These are phyloP conservation scores for Yamadazyma philogaea DNA, from an alignment of 805 yeast genomes.

Conservation along the genomic window DNA sequence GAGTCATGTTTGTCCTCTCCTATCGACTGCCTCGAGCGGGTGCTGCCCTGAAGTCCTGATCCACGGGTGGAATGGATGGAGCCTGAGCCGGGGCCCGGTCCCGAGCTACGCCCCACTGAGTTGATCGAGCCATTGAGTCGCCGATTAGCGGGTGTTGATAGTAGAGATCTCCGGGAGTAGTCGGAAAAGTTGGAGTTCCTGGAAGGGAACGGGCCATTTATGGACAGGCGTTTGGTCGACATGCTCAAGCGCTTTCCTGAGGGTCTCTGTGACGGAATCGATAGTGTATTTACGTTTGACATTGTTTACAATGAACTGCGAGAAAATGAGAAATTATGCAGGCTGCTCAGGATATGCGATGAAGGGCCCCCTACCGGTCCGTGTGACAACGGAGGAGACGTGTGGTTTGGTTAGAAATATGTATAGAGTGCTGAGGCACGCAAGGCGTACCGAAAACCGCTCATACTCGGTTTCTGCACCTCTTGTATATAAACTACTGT, in stretches of 20 bases:
- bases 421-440: too few species aligned
- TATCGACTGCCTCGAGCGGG: background rate
- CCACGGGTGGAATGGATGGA: background rate
- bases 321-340: background rate
- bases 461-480: too few species aligned
- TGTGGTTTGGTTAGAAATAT: too few species aligned
- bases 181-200: background rate
- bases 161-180: constrained; percentile 10
- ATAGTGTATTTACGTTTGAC: background rate
- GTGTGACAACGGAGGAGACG: too few species aligned
- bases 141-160: constrained; percentile 13
- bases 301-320: background rate
- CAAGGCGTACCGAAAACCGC: too few species aligned
- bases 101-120: background rate
- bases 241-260: constrained; percentile 13
- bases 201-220: constrained; percentile 1
- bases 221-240: constrained; percentile 12
- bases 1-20: background rate
- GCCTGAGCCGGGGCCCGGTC: background rate
- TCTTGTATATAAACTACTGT: background rate
- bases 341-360: too few species aligned
- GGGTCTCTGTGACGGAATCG: background rate
- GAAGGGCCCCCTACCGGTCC: too few species aligned
- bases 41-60: constrained; percentile 1
- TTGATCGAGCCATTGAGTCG: background rate